Evolutionary conservation across 2,329 filamentous ascomycete species (phyloP).

Genomic region (Aspergillus uvarum): DNA sequence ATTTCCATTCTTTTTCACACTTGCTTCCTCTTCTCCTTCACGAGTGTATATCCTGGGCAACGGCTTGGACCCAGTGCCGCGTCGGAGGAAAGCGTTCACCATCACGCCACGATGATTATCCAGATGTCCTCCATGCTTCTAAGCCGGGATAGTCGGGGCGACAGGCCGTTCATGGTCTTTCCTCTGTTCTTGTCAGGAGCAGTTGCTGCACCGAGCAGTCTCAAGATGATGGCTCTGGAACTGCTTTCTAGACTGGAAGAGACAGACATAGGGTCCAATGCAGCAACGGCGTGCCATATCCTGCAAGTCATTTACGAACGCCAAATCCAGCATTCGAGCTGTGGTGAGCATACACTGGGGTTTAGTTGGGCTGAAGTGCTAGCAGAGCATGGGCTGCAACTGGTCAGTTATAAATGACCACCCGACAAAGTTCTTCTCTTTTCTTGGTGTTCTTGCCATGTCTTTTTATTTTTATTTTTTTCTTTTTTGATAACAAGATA

Average conservation of each 20-base stretch:
- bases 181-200: slow-evolving; percentile 56
- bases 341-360: slow-evolving; percentile 42
- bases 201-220: slow-evolving; percentile 41
- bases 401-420: slow-evolving; percentile 53
- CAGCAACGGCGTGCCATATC: slow-evolving; percentile 45
- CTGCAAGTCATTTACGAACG: slow-evolving; percentile 51
- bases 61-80: slow-evolving; percentile 40
- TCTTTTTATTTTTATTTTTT: no score
- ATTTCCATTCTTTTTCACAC: slow-evolving; percentile 50
- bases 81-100: slow-evolving; percentile 44
- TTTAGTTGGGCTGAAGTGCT: slow-evolving; percentile 55
- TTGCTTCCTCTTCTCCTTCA: slow-evolving; percentile 54
- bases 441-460: not conserved
- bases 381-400: slow-evolving; percentile 44
- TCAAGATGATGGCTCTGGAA: slow-evolving; percentile 51
- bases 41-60: slow-evolving; percentile 54
- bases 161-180: slow-evolving; percentile 51
- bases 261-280: slow-evolving; percentile 51
- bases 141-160: slow-evolving; percentile 38
- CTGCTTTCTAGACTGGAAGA: slow-evolving; percentile 51
- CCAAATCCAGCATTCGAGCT: slow-evolving; percentile 45
- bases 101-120: slow-evolving; percentile 48
- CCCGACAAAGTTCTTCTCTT: not conserved
- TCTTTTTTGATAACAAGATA: no score
- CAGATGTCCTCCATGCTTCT: slow-evolving; percentile 43